Evolutionary conservation across 1,284 basidiomycete genomes (phyloP), one percentile per base, ranked within the genome.

Genomic region (Cutaneotrichosporon cutaneum): DNA sequence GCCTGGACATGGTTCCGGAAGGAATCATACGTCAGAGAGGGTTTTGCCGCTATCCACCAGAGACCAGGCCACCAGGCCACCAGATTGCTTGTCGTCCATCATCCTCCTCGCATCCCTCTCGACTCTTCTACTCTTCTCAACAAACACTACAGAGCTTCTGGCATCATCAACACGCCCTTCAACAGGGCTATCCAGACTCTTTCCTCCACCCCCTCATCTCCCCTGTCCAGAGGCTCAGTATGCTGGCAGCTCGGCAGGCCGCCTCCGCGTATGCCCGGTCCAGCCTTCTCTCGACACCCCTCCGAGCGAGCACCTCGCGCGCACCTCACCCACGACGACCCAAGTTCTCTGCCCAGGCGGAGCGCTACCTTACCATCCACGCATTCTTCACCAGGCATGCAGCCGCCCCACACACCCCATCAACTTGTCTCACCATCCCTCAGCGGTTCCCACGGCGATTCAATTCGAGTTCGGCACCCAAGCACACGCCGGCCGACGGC

Each of bases 301-400:
- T 58, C 16, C 58, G 54, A 45, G 62, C 62, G 14, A 42, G 58
- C 35, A 44, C 50, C 6, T 56, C 55, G 27, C 54, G 55, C 18
- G 32, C 60, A 44, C 21, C 45, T 14, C 22, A 47, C n/a, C 16
- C 54, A 18, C 16, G 36, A 11, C n/a, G 24, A 39, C 27, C 26
- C 24, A 51, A 30, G 6, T 18, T 75, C 79, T 50, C 53, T 3
- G 27, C 47, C 24, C 36, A 45, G n/a, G 50, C 52, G 8, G 52
- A 42, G 21, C 51, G 56, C 16, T 53, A 53, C 30, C 51, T 59
- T 10, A 39, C 56, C 22, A 58, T 39, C 33, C 56, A 82, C 59
- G 76, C 71, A 16, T 86, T 85, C 75, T 86, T 86, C 72, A 76
- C 74, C 42, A 79, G 72, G 44, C 81, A 82, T 55, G 70, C 47